Percentiles rank a stretch among this genome's conserved stretches.
Evolutionary conservation across 257 asterid genomes (phyloP).

Genomic region (Nicotiana benthamiana): DNA sequence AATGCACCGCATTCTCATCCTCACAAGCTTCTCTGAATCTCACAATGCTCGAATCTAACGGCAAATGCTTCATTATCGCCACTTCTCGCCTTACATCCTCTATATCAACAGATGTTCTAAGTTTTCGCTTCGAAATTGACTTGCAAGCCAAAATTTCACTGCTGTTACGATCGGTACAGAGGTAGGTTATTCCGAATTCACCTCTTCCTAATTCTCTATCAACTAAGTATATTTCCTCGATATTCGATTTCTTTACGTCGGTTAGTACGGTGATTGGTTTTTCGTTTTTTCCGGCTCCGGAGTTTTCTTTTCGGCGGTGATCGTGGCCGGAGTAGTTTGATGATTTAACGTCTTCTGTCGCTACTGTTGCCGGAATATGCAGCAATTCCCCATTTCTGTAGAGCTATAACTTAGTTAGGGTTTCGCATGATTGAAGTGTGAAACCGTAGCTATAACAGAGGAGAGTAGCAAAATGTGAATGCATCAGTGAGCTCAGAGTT

Average conservation of each 20-base stretch:
- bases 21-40: constrained; percentile 82
- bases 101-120: constrained; percentile 85
- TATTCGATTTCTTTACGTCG: constrained; percentile 53
- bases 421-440: neutral
- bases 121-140: constrained; percentile 92
- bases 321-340: constrained; percentile 68
- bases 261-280: constrained; percentile 50
- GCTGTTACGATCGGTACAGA: constrained; percentile 67
- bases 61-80: constrained; percentile 93
- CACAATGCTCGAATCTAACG: constrained; percentile 64
- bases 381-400: constrained; percentile 53
- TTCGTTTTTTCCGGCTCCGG: constrained; percentile 27
- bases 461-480: too few species aligned
- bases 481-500: too few species aligned
- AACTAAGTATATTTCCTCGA: constrained; percentile 58
- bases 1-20: constrained; percentile 91
- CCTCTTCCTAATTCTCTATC: constrained; percentile 89
- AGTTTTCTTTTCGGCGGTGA: constrained; percentile 52
- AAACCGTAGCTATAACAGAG: too few species aligned
- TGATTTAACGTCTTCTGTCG: constrained; percentile 76
- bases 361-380: constrained; percentile 94
- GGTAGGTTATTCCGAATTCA: constrained; percentile 87
- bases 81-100: constrained; percentile 92
- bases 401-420: constrained; percentile 21
- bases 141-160: constrained; percentile 80